Conservation (phyloP, 345 rosid genomes). For the Linum usitatissimum region DNA sequence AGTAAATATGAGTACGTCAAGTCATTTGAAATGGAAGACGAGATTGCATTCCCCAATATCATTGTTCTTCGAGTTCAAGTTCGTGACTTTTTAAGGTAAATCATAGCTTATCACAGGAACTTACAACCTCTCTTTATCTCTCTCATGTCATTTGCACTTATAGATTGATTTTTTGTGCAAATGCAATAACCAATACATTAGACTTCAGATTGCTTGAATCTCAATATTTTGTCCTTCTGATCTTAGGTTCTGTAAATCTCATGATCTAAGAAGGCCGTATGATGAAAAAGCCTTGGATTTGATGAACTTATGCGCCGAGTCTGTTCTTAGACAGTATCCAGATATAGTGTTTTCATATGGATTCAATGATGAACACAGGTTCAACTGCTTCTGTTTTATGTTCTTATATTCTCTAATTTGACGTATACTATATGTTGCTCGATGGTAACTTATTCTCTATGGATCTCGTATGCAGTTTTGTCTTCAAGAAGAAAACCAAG, state of each 20-base stretch:
- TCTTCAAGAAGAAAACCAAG: too few species aligned
- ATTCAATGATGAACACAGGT: conserved; percentile 72
- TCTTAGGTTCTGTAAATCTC: conserved; percentile 52
- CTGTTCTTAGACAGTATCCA: conserved; percentile 58
- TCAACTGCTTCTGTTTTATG: neutral
- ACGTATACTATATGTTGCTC: neutral
- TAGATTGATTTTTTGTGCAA: too few species aligned
- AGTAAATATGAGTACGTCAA: too few species aligned
- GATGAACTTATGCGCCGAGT: conserved; percentile 64
- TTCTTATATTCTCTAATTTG: neutral
- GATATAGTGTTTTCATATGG: conserved; percentile 79
- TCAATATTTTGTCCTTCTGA: neutral
- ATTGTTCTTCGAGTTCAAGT: too few species aligned
- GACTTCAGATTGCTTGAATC: neutral
- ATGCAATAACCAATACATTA: neutral
- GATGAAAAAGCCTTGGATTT: conserved; percentile 51
- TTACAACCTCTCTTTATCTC: too few species aligned
- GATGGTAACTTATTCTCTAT: neutral
- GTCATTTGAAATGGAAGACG: too few species aligned
- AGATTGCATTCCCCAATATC: too few species aligned
- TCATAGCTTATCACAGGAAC: too few species aligned
- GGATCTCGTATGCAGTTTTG: too few species aligned
- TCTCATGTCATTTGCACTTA: too few species aligned
- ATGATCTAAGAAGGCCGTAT: conserved; percentile 68
- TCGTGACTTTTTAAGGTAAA: too few species aligned